Base-by-base conservation (phyloP, 2,329 filamentous ascomycete genomes). In the Colletotrichum theobromicola region DNA sequence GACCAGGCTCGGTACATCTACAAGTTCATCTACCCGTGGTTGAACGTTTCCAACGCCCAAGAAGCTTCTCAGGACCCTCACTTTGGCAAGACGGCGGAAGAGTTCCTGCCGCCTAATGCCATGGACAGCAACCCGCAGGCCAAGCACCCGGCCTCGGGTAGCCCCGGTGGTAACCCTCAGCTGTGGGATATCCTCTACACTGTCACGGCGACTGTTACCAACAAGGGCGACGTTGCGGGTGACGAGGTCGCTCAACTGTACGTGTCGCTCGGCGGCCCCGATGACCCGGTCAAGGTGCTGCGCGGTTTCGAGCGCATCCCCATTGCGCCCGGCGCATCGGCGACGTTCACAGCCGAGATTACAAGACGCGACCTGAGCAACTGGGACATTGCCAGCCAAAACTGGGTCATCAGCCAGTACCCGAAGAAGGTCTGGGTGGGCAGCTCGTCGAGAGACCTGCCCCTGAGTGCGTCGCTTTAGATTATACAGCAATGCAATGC, bases 311-410 rank as follows among this genome's bases (percentile, higher is more conserved):
- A 97, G 73, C 91, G 95, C 61, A 83, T 98, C 73, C 88, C 87
- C 64, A 92, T 98, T 76, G 87, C 90, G 5, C 89, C 94, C 0
- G 95, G 94, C n/a, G 83, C 91, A 83, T 91, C 89, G 66, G 88
- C 86, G 5, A 90, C 88, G 3, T 97, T 97, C 86, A 87, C 83
- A 1, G 92, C 91, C 0, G 89, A 92, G 18, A 84, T 98, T 70
- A 95, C 92, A 7, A 90, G 96, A 50, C 92, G 95, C 71, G 96
- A 98, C 80, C 78, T 98, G 70, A 95, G 93, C 82, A 97, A 95
- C 86, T 98, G 96, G 96, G 94, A 98, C 78, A 86, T 90, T 1
- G 88, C 81, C 2, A 82, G 85, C n/a, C 96, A 98, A 88, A 93
- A 98, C 87, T 98, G 96, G 96, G 90, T 95, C 60, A 79, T 91